These are phyloP conservation scores for Neofusicoccum kwambonambiense DNA, from an alignment of 2,329 filamentous ascomycete genomes.

Conservation along the genomic window DNA sequence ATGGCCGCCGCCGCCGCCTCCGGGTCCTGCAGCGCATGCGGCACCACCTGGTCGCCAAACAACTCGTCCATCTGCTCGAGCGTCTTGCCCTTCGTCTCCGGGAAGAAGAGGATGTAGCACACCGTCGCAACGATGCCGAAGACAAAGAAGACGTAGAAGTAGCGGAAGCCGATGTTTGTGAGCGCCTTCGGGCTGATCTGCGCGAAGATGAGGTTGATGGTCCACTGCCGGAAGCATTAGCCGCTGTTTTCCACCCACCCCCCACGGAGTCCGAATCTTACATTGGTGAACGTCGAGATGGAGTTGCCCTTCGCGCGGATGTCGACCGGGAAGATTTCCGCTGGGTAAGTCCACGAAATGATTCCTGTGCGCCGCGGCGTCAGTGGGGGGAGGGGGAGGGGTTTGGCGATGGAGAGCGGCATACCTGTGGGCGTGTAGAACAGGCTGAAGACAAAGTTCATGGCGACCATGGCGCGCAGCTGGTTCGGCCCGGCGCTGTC, in stretches of 20 bases:
- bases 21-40: constrained; percentile 36
- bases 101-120: constrained; percentile 35
- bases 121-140: constrained; percentile 37
- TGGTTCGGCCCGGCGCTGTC: constrained; percentile 35
- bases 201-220: constrained; percentile 48
- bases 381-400: constrained; percentile 36
- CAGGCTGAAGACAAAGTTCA: constrained; percentile 26
- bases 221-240: constrained; percentile 30
- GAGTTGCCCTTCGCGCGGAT: constrained; percentile 45
- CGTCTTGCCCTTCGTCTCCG: constrained; percentile 35
- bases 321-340: constrained; percentile 48
- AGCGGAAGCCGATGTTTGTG: constrained; percentile 41
- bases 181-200: constrained; percentile 46
- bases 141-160: constrained; percentile 49
- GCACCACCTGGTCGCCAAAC: constrained; percentile 38
- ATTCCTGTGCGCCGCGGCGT: constrained; percentile 45
- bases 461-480: constrained; percentile 45
- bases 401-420: constrained; percentile 40
- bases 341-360: constrained; percentile 50
- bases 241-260: too few species aligned
- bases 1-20: constrained; percentile 30
- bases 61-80: constrained; percentile 39
- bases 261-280: too few species aligned
- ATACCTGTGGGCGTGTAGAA: constrained; percentile 55
- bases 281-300: constrained; percentile 45